phyloP scores from a whole-genome alignment of 2,329 filamentous ascomycete genomes.

The Davidsoniella australis region DNA sequence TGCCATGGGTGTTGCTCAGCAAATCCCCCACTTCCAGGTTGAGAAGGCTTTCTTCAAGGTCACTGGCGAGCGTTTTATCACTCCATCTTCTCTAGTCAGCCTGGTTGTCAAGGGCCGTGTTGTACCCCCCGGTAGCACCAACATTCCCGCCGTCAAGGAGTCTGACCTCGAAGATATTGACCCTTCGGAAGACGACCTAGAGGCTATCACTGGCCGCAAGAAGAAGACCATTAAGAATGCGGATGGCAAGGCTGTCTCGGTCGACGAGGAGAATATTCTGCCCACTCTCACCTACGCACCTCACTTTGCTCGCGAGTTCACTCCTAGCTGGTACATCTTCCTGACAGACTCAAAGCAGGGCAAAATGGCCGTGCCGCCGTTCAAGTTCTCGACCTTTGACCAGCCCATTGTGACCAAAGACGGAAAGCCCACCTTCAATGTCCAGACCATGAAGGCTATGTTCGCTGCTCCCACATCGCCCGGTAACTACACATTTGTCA shows the following conservation, averaged over 20 bases:
- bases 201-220: constrained; percentile 65
- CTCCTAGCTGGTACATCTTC: constrained; percentile 87
- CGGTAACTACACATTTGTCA: constrained; percentile 84
- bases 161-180: constrained; percentile 80
- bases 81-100: constrained; percentile 79
- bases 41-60: constrained; percentile 98
- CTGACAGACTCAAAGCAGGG: constrained; percentile 85
- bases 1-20: constrained; percentile 59
- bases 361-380: constrained; percentile 91
- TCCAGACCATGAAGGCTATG: constrained; percentile 93
- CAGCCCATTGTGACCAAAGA: constrained; percentile 66
- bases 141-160: constrained; percentile 58
- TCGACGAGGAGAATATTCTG: constrained; percentile 48
- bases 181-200: constrained; percentile 79
- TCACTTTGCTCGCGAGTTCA: constrained; percentile 75
- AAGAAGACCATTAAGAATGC: constrained; percentile 48
- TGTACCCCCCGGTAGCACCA: constrained; percentile 65
- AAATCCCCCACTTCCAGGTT: constrained; percentile 69
- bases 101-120: constrained; percentile 91
- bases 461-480: constrained; percentile 88
- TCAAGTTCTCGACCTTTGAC: constrained; percentile 87
- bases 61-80: constrained; percentile 80
- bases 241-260: constrained; percentile 36
- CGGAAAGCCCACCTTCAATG: constrained; percentile 77
- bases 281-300: constrained; percentile 82